Evolutionary conservation across 345 rosid species (phyloP).

Genomic region (Heritiera littoralis): DNA sequence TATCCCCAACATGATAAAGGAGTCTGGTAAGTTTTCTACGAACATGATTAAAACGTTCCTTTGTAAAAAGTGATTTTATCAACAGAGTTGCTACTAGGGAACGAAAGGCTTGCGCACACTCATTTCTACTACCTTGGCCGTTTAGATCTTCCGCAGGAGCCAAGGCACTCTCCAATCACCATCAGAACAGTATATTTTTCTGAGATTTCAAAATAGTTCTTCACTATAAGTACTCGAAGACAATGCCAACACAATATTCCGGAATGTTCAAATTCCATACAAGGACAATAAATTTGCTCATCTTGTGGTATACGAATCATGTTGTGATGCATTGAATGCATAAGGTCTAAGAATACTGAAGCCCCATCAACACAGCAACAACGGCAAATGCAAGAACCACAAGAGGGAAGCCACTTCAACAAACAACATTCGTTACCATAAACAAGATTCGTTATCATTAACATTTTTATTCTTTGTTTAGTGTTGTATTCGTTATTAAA

Average conservation of each 20-base stretch:
- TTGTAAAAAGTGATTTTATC: conserved; percentile 63
- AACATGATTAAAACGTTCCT: conserved; percentile 57
- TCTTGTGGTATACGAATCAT: conserved; percentile 68
- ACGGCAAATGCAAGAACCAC: too few species aligned
- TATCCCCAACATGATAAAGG: conserved; percentile 56
- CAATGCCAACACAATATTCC: conserved; percentile 85
- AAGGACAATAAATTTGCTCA: conserved; percentile 83
- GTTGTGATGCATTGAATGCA: too few species aligned
- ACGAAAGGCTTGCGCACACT: conserved; percentile 62
- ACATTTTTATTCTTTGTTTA: too few species aligned
- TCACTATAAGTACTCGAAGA: conserved; percentile 63
- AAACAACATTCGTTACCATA: too few species aligned
- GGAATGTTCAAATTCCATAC: conserved; percentile 86
- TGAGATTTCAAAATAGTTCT: conserved; percentile 80
- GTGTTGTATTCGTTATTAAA: too few species aligned
- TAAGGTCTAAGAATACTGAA: too few species aligned
- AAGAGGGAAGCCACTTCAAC: too few species aligned
- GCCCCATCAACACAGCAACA: too few species aligned
- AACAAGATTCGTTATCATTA: too few species aligned
- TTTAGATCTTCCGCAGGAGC: conserved; percentile 44
- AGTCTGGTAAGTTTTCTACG: conserved; percentile 60
- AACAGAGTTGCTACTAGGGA: conserved; percentile 64
- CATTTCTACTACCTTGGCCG: conserved; percentile 48
- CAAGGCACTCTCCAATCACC: conserved; percentile 63
- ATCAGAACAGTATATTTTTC: conserved; percentile 74